A percentile compares a stretch with the other conserved stretches of the same genome.
These are phyloP conservation scores for Austroboletus festivus DNA, from an alignment of 768 basidiomycete species.

Conservation along the genomic window DNA sequence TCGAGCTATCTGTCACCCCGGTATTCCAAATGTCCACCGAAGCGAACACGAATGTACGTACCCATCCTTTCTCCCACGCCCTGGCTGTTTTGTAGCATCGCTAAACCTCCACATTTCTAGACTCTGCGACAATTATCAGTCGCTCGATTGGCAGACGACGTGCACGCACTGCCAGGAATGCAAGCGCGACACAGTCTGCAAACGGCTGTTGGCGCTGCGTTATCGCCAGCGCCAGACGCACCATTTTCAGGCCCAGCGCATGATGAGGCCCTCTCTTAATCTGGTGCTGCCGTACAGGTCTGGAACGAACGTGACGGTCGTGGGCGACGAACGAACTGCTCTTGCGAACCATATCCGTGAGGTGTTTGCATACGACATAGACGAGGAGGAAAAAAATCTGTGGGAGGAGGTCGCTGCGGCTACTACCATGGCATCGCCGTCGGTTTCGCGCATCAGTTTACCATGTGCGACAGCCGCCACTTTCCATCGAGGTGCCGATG, in stretches of 20 bases:
- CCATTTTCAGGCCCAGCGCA: slow-evolving; percentile 7
- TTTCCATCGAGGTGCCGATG: neutral
- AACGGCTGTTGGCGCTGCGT: slow-evolving; percentile 22
- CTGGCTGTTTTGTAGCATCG: neutral
- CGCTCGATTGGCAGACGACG: slow-evolving; percentile 16
- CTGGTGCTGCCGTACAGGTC: slow-evolving; percentile 2
- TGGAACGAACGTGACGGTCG: neutral
- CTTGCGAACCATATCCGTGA: slow-evolving; percentile 11
- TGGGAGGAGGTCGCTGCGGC: slow-evolving; percentile 30
- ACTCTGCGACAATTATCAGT: slow-evolving; percentile 24
- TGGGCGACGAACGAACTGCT: slow-evolving; percentile 7
- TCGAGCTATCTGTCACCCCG: slow-evolving; percentile 19
- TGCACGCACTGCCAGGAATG: slow-evolving; percentile 30
- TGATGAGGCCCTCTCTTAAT: neutral
- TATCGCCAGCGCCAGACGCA: slow-evolving; percentile 12
- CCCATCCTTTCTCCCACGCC: neutral
- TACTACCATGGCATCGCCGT: slow-evolving; percentile 12
- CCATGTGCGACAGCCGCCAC: slow-evolving; percentile 10
- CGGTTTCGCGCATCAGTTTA: slow-evolving; percentile 16
- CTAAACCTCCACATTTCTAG: slow-evolving; percentile 13
- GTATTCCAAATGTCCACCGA: slow-evolving; percentile 15
- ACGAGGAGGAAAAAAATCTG: slow-evolving; percentile 27
- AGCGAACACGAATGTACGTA: slow-evolving; percentile 29
- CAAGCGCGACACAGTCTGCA: slow-evolving; percentile 26
- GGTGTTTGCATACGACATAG: slow-evolving; percentile 17